Conservation (phyloP, 305 asterid genomes). For the Fraxinus sp. region DNA sequence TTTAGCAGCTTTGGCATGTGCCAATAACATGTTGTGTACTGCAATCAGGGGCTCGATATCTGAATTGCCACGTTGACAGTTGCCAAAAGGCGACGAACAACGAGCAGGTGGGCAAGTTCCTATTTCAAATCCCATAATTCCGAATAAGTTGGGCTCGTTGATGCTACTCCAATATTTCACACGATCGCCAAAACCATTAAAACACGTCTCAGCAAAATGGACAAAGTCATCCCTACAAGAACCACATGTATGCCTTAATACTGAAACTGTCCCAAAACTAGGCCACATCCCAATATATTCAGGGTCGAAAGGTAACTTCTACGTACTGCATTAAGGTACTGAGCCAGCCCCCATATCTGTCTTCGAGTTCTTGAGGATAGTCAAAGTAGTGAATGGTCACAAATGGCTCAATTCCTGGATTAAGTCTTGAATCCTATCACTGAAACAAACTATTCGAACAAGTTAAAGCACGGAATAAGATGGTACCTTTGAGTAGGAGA, state of each 20-base stretch:
- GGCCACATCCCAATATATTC: not conserved
- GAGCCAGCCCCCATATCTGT: conserved; percentile 69
- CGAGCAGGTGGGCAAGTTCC: conserved; percentile 61
- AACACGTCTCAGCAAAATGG: conserved; percentile 66
- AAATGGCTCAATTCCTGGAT: conserved; percentile 70
- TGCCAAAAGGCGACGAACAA: conserved; percentile 79
- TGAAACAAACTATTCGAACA: not conserved
- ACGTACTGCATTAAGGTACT: conserved; percentile 83
- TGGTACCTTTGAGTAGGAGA: conserved; percentile 54
- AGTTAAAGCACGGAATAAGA: not conserved
- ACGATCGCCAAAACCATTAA: conserved; percentile 59
- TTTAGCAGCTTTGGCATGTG: conserved; percentile 70
- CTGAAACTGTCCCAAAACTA: not conserved
- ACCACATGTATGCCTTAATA: not conserved
- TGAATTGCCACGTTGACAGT: conserved; percentile 65
- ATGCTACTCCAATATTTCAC: conserved; percentile 70
- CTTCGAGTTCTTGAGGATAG: conserved; percentile 70
- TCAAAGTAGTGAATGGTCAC: conserved; percentile 79
- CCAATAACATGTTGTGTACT: conserved; percentile 65
- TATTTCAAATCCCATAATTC: conserved; percentile 44
- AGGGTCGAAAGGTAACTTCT: not conserved
- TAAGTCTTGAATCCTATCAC: not conserved
- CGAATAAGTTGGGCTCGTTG: conserved; percentile 63
- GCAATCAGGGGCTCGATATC: conserved; percentile 68
- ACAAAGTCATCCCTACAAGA: conserved; percentile 63